Conservation (phyloP, 2,329 filamentous ascomycete genomes). For the Fusarium cicatricum region DNA sequence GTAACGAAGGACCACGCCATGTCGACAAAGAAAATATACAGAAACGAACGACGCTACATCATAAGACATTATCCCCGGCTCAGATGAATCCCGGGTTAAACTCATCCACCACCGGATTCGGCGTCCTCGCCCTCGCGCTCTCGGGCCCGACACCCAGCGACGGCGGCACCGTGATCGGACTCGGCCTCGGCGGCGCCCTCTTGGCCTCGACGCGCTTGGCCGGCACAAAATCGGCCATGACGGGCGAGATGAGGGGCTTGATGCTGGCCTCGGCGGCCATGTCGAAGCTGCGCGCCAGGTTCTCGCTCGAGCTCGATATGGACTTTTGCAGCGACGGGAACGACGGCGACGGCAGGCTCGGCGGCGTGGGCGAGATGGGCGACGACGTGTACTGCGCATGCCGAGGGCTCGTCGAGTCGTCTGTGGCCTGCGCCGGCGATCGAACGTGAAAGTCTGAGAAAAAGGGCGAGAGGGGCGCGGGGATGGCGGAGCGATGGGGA, state of each 20-base stretch:
- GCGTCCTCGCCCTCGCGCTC: conserved; percentile 22
- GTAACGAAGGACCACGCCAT: conserved; percentile 14
- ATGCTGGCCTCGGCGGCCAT: conserved; percentile 31
- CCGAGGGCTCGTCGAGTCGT: conserved; percentile 14
- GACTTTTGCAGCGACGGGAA: conserved; percentile 48
- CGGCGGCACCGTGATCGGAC: conserved; percentile 42
- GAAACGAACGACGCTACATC: conserved; percentile 16
- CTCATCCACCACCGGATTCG: conserved; percentile 35
- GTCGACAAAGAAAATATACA: conserved; percentile 17
- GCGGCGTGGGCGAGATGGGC: conserved; percentile 42
- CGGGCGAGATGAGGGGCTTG: conserved; percentile 44
- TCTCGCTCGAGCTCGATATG: conserved; percentile 46
- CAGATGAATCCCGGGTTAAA: conserved; percentile 40
- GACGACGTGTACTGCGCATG: conserved; percentile 40
- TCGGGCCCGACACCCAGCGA: conserved; percentile 19
- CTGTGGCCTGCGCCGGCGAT: conserved; percentile 20
- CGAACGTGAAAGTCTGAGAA: conserved; percentile 19
- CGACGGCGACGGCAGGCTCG: conserved; percentile 48
- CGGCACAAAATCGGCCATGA: conserved; percentile 42
- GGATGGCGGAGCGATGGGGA: conserved; percentile 47
- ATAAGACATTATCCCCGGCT: conserved; percentile 12
- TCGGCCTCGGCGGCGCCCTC: conserved; percentile 46
- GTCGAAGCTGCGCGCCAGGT: conserved; percentile 45
- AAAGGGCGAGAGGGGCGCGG: conserved; percentile 46
- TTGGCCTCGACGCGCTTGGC: conserved; percentile 43